These are phyloP conservation scores for Talaromyces sp. DNA, from an alignment of 2,329 filamentous ascomycete species.

Conservation along the genomic window DNA sequence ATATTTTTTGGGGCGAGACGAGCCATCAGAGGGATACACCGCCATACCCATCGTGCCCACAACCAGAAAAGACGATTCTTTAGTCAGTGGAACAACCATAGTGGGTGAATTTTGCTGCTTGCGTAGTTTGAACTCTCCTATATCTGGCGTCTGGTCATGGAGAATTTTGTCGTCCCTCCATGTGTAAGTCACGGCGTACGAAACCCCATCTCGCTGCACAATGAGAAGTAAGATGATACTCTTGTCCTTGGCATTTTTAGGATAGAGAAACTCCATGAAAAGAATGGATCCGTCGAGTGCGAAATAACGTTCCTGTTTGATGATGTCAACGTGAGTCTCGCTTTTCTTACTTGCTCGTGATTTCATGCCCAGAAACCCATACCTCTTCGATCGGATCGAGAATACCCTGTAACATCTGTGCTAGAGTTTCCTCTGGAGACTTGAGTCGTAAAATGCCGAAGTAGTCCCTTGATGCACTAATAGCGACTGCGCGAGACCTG, in stretches of 20 bases:
- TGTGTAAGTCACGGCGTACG: slow-evolving; percentile 54
- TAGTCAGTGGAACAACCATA: slow-evolving; percentile 71
- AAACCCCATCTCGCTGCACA: slow-evolving; percentile 48
- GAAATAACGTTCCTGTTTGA: slow-evolving; percentile 49
- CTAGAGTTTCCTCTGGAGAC: slow-evolving; percentile 54
- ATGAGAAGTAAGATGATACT: slow-evolving; percentile 77
- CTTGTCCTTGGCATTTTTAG: slow-evolving; percentile 65
- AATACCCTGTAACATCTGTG: slow-evolving; percentile 52
- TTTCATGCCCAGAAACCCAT: slow-evolving; percentile 18
- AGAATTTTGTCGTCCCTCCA: slow-evolving; percentile 52
- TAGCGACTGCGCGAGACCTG: slow-evolving; percentile 62
- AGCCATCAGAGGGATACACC: slow-evolving; percentile 48
- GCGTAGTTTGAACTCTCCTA: slow-evolving; percentile 35
- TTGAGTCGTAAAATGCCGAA: slow-evolving; percentile 75
- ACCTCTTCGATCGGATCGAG: slow-evolving; percentile 64
- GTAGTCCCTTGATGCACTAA: slow-evolving; percentile 69
- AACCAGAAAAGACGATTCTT: slow-evolving; percentile 70
- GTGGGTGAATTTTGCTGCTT: slow-evolving; percentile 61
- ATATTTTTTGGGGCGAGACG: slow-evolving; percentile 33
- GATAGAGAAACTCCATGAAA: slow-evolving; percentile 83
- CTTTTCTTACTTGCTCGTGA: background rate
- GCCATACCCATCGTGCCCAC: slow-evolving; percentile 64
- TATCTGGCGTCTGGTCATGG: slow-evolving; percentile 26
- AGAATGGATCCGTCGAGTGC: slow-evolving; percentile 73
- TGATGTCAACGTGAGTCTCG: background rate